These are phyloP conservation scores for Mycena floridula DNA, from an alignment of 768 basidiomycete species.

Conservation along the genomic window DNA sequence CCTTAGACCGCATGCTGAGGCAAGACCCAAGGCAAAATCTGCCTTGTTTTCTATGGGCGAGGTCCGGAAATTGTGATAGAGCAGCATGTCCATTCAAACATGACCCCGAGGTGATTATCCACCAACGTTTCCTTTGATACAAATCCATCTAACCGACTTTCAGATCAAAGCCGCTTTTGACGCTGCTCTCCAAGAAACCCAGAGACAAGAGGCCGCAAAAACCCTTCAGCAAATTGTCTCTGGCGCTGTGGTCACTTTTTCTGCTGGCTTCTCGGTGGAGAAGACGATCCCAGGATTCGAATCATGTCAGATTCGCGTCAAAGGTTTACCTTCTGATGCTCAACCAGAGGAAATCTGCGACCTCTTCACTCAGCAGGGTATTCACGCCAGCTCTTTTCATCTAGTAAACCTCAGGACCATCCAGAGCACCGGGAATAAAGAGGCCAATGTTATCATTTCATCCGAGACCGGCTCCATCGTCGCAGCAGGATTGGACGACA, in stretches of 20 bases:
- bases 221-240: constrained; percentile 38
- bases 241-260: constrained; percentile 43
- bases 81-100: constrained; percentile 28
- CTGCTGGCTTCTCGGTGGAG: constrained; percentile 40
- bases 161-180: too few relatives aligned
- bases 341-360: constrained; percentile 32
- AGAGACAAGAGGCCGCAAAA: constrained; percentile 22
- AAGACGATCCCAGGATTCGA: constrained; percentile 46
- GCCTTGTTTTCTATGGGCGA: constrained; percentile 23
- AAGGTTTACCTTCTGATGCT: constrained; percentile 36
- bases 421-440: constrained; percentile 21
- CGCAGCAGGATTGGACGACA: constrained; percentile 38
- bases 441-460: constrained; percentile 39
- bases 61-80: constrained; percentile 29
- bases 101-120: constrained; percentile 24
- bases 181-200: neutral
- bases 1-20: too few relatives aligned
- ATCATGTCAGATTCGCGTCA: constrained; percentile 39
- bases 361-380: constrained; percentile 37
- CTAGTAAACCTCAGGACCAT: constrained; percentile 25
- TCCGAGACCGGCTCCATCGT: constrained; percentile 34
- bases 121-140: too few relatives aligned
- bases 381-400: constrained; percentile 26
- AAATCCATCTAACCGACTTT: too few relatives aligned
- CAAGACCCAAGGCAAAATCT: too few relatives aligned